phyloP scores from a whole-genome alignment of 2,329 filamentous ascomycete species.

The Monilinia fructicola region DNA sequence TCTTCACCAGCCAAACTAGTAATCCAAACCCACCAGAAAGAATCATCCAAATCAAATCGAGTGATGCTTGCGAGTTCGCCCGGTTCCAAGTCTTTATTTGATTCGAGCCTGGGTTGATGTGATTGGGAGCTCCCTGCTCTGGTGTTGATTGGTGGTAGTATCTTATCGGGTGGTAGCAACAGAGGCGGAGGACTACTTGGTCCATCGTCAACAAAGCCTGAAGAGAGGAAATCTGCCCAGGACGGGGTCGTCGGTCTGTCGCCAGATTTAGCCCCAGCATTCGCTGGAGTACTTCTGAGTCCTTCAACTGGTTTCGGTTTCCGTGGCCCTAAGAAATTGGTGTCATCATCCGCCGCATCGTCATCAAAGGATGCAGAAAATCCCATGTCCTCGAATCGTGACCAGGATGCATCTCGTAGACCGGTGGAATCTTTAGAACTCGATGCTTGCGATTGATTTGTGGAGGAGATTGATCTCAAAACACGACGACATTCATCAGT shows the following conservation, averaged over 20 bases:
- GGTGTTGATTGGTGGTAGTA: constrained; percentile 78
- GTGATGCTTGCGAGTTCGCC: constrained; percentile 93
- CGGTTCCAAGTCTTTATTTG: constrained; percentile 70
- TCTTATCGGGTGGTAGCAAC: constrained; percentile 86
- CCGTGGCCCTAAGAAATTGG: constrained; percentile 33
- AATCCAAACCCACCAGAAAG: constrained; percentile 99
- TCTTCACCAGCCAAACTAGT: constrained; percentile 91
- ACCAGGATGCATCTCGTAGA: constrained; percentile 87
- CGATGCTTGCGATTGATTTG: constrained; percentile 80
- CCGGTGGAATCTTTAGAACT: constrained; percentile 70
- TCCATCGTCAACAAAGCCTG: constrained; percentile 82
- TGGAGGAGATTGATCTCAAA: constrained; percentile 79
- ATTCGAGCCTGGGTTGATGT: constrained; percentile 70
- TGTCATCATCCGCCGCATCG: constrained; percentile 57
- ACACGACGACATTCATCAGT: constrained; percentile 95
- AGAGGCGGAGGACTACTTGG: constrained; percentile 63
- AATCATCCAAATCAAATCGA: constrained; percentile 82
- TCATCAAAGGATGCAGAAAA: constrained; percentile 77
- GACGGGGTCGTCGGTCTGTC: constrained; percentile 91
- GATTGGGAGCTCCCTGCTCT: constrained; percentile 86
- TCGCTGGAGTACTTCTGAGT: constrained; percentile 65
- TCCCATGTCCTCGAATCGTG: constrained; percentile 91
- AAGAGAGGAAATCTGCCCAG: constrained; percentile 96
- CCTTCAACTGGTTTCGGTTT: constrained; percentile 48
- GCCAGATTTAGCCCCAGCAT: constrained; percentile 59